Percentiles rank a stretch among this genome's conserved stretches.
phyloP scores from a whole-genome alignment of 2,329 filamentous ascomycete genomes.

The Neocatenulostroma microsporum region DNA sequence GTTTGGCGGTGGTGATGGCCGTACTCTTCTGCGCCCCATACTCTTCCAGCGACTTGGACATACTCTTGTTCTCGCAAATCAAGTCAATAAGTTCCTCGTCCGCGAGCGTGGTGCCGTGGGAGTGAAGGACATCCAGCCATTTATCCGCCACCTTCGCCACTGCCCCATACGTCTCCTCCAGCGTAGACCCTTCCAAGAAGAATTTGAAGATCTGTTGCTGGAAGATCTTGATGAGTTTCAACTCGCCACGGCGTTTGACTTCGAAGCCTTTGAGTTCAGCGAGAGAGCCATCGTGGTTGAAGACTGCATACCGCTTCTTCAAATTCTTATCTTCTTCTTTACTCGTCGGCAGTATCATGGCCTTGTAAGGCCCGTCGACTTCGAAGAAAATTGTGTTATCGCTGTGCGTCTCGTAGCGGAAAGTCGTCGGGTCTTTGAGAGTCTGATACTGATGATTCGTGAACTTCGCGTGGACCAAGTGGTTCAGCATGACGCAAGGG shows the following conservation, averaged over 20 bases:
- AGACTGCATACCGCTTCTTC: slow-evolving; percentile 98
- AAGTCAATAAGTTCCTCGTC: slow-evolving; percentile 97
- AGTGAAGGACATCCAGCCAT: slow-evolving; percentile 92
- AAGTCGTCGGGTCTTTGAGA: slow-evolving; percentile 65
- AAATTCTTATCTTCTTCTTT: slow-evolving; percentile 99
- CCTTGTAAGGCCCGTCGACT: slow-evolving; percentile 93
- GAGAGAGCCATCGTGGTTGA: slow-evolving; percentile 93
- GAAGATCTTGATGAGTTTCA: slow-evolving; percentile 99
- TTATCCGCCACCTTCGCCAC: slow-evolving; percentile 93
- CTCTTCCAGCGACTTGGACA: slow-evolving; percentile 94
- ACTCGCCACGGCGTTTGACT: slow-evolving; percentile 90
- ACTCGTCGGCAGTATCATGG: slow-evolving; percentile 94
- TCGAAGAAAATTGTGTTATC: slow-evolving; percentile 99
- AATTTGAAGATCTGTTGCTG: slow-evolving; percentile 99
- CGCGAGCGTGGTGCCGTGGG: slow-evolving; percentile 77
- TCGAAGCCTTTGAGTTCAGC: slow-evolving; percentile 97
- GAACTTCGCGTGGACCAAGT: slow-evolving; percentile 87
- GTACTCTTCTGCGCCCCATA: slow-evolving; percentile 95
- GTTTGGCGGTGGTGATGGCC: slow-evolving; percentile 95
- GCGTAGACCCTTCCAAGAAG: slow-evolving; percentile 82
- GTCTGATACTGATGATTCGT: slow-evolving; percentile 98
- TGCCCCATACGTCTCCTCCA: slow-evolving; percentile 80
- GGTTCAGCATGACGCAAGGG: slow-evolving; percentile 98
- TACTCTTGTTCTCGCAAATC: slow-evolving; percentile 99
- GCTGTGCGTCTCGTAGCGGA: slow-evolving; percentile 93